Evolutionary conservation across 1,284 basidiomycete species (phyloP).

Genomic region (Microstroma glucosiphilum): DNA sequence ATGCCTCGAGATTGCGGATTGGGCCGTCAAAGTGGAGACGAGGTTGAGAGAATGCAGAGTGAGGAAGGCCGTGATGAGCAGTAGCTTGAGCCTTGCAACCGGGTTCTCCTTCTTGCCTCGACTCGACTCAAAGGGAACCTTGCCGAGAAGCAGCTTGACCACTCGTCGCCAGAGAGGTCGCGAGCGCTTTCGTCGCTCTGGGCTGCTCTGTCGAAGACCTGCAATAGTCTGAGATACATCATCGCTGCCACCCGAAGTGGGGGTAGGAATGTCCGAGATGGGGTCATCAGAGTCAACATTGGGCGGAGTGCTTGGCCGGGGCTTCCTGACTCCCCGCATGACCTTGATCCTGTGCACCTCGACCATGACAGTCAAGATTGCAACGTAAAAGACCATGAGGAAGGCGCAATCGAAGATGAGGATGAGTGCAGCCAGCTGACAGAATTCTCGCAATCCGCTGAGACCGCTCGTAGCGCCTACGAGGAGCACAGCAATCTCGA

Average conservation of each 20-base stretch:
- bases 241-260: not conserved
- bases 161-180: slow-evolving; percentile 33
- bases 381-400: slow-evolving; percentile 82
- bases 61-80: slow-evolving; percentile 60
- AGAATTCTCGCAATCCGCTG: slow-evolving; percentile 86
- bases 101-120: slow-evolving; percentile 62
- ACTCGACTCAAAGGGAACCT: slow-evolving; percentile 58
- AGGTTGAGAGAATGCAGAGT: slow-evolving; percentile 64
- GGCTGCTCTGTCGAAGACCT: not conserved
- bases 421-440: slow-evolving; percentile 81
- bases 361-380: slow-evolving; percentile 85
- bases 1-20: slow-evolving; percentile 62
- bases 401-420: slow-evolving; percentile 79
- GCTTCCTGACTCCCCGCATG: slow-evolving; percentile 53
- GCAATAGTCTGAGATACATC: not conserved
- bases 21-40: slow-evolving; percentile 79
- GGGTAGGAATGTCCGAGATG: slow-evolving; percentile 19
- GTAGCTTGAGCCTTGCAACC: slow-evolving; percentile 78
- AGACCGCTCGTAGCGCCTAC: slow-evolving; percentile 82
- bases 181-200: slow-evolving; percentile 16
- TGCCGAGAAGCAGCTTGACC: slow-evolving; percentile 33
- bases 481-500: slow-evolving; percentile 82
- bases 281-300: slow-evolving; percentile 41
- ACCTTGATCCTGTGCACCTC: slow-evolving; percentile 66
- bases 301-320: slow-evolving; percentile 31